phyloP scores from a whole-genome alignment of 2,329 filamentous ascomycete species.

The Penicillium griseofulvum region DNA sequence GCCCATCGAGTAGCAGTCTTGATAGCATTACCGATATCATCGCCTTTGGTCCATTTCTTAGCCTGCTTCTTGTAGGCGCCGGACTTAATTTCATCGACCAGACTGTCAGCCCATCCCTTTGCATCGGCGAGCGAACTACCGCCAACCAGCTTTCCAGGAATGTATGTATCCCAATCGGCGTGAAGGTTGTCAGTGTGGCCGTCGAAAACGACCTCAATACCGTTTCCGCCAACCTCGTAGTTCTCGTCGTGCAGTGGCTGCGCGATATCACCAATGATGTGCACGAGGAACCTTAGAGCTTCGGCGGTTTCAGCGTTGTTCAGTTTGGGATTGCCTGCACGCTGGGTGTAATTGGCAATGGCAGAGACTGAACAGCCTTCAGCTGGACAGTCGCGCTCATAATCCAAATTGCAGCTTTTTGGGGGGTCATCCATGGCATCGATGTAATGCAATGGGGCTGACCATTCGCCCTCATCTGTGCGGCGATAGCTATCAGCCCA shows the following conservation, averaged over 20 bases:
- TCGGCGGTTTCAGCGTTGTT: slow-evolving; percentile 43
- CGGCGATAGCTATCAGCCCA: slow-evolving; percentile 55
- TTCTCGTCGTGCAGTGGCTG: slow-evolving; percentile 67
- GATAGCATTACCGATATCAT: slow-evolving; percentile 55
- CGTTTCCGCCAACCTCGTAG: slow-evolving; percentile 64
- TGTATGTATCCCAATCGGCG: slow-evolving; percentile 70
- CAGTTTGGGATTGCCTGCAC: slow-evolving; percentile 11
- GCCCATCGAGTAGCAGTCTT: slow-evolving; percentile 64
- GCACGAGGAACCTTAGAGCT: slow-evolving; percentile 52
- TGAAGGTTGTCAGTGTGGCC: slow-evolving; percentile 63
- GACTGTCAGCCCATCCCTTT: slow-evolving; percentile 20
- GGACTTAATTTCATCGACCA: slow-evolving; percentile 22
- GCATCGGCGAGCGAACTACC: slow-evolving; percentile 43
- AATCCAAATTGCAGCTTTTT: slow-evolving; percentile 48
- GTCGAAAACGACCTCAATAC: slow-evolving; percentile 63
- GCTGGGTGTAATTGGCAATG: slow-evolving; percentile 50
- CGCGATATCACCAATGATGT: slow-evolving; percentile 65
- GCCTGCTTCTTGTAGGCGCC: slow-evolving; percentile 50
- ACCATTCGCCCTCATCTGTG: slow-evolving; percentile 49
- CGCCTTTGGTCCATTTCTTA: slow-evolving; percentile 56
- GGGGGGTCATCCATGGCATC: slow-evolving; percentile 52
- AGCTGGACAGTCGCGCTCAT: slow-evolving; percentile 51
- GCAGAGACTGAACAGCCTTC: slow-evolving; percentile 54
- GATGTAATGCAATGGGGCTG: slow-evolving; percentile 51
- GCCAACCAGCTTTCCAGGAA: slow-evolving; percentile 64